Percentiles rank a stretch among this genome's conserved stretches.
Evolutionary conservation across 2,329 filamentous ascomycete species (phyloP).

Genomic region (Alternaria infectoria): DNA sequence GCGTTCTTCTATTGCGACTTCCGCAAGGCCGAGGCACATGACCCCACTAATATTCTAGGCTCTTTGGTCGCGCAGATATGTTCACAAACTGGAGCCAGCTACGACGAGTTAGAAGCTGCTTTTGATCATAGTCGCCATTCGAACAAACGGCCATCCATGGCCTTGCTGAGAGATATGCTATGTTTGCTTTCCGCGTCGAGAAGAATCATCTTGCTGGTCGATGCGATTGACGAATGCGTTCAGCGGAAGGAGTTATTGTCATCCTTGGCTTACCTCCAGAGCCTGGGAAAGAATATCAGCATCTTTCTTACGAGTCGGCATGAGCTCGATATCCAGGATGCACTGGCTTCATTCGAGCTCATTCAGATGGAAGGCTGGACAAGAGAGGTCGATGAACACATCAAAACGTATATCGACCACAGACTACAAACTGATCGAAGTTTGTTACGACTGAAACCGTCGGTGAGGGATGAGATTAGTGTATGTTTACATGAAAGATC

Average conservation of each 20-base stretch:
- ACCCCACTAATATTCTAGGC: neutral
- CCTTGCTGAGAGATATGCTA: neutral
- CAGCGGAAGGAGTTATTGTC: neutral
- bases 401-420: neutral
- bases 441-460: neutral
- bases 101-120: neutral
- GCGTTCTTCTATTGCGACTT: neutral
- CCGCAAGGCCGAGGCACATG: neutral
- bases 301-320: neutral
- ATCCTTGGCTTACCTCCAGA: neutral
- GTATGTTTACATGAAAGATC: neutral
- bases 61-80: neutral
- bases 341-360: neutral
- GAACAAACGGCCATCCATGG: neutral
- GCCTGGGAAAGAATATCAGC: neutral
- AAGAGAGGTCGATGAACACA: neutral
- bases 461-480: neutral
- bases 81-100: neutral
- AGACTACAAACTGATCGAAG: neutral
- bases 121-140: neutral
- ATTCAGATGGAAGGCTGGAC: neutral
- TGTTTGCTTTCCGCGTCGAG: neutral
- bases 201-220: neutral
- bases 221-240: neutral
- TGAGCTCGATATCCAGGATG: neutral